These are phyloP conservation scores for Butyriboletus appendiculatus DNA, from an alignment of 1,284 basidiomycete species.

Conservation along the genomic window DNA sequence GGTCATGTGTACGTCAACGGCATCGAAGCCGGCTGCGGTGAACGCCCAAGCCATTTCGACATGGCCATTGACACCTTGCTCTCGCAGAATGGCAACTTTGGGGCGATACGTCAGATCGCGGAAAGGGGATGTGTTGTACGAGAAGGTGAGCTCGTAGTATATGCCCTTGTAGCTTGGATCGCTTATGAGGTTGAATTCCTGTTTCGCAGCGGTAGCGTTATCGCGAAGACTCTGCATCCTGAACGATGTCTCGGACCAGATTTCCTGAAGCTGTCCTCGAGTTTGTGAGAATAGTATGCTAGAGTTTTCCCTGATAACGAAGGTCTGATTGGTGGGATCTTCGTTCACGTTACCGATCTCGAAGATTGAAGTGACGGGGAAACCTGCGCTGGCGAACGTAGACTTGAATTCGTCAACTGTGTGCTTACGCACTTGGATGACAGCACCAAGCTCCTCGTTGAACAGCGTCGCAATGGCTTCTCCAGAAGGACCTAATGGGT, in stretches of 20 bases:
- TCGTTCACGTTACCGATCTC: slow-evolving; percentile 69
- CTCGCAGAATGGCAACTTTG: slow-evolving; percentile 92
- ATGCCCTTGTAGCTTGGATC: slow-evolving; percentile 69
- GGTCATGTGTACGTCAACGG: slow-evolving; percentile 98
- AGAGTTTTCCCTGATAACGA: slow-evolving; percentile 61
- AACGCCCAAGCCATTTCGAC: slow-evolving; percentile 99
- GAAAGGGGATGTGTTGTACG: slow-evolving; percentile 40
- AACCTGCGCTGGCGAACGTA: slow-evolving; percentile 67
- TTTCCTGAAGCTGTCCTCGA: slow-evolving; percentile 75
- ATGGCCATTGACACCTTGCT: slow-evolving; percentile 99
- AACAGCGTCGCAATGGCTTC: slow-evolving; percentile 78
- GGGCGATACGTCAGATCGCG: slow-evolving; percentile 56
- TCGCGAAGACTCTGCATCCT: slow-evolving; percentile 91
- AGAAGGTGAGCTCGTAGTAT: slow-evolving; percentile 76
- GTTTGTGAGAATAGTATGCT: slow-evolving; percentile 64
- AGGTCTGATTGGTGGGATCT: slow-evolving; percentile 55
- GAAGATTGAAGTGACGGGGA: slow-evolving; percentile 76
- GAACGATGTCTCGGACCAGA: slow-evolving; percentile 95
- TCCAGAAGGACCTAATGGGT: slow-evolving; percentile 50
- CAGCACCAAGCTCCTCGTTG: slow-evolving; percentile 95
- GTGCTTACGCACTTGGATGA: slow-evolving; percentile 79
- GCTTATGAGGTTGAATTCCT: slow-evolving; percentile 84
- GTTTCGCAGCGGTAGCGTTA: slow-evolving; percentile 73
- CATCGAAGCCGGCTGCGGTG: slow-evolving; percentile 89
- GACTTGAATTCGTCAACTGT: slow-evolving; percentile 61